Evolutionary conservation across 2,329 filamentous ascomycete genomes (phyloP), one percentile per base, ranked within the genome.

Genomic region (Cytospora paraplurivora): DNA sequence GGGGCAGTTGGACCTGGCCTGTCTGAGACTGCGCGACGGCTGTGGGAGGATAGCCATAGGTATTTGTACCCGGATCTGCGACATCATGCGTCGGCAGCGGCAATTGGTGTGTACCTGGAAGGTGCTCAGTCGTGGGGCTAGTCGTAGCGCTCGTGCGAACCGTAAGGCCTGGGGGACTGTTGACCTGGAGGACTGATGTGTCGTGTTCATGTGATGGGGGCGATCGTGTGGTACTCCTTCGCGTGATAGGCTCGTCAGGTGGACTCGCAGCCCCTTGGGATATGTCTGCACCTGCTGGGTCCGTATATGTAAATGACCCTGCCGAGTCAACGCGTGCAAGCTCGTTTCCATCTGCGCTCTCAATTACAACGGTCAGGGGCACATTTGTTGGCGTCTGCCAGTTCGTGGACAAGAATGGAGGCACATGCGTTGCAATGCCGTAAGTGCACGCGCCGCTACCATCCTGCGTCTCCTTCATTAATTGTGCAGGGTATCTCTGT

Each of bases 341-440:
- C 72, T 84, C 80, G 58, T 85, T 79, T 38, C 82, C 82, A 35
- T 78, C 76, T n/a, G 78, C 71, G 12, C 76, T 80, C 64, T 86
- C 83, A 19, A 85, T 77, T 52, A 83, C 70, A 59, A 87, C 75
- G 72, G 81, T 81, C 74, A 86, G 71, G 44, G 84, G 82, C 75
- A 86, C 83, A 75, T 74, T 83, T 74, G 68, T 70, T 11, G 77
- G 76, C 56, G 74, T 77, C 51, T 74, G 71, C 68, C 79, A 82
- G 71, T 79, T 76, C 71, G 84, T 86, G 76, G 79, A 77, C 71
- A 81, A 69, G 49, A 79, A 76, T 67, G 81, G 82, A 54, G 93
- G 93, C 37, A 89, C 90, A 62, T 92, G 87, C 49, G 87, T 86
- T 53, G 85, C 86, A 69, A 96, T 81, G 35, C 84, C 83, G 75